phyloP scores from a whole-genome alignment of 768 basidiomycete genomes.

The Pleurotus ostreatus region DNA sequence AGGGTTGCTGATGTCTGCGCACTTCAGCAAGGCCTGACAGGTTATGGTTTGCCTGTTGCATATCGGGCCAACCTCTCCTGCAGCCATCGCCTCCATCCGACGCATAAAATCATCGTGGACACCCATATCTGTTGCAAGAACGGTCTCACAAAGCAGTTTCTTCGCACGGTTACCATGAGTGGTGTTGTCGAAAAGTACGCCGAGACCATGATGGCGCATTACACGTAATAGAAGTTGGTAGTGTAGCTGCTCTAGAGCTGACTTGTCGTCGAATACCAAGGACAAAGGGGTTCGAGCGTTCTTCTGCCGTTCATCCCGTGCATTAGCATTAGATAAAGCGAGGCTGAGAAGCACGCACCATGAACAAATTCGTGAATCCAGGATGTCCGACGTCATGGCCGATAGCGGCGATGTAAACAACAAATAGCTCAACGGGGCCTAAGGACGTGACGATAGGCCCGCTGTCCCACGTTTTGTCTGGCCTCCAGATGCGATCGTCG shows the following conservation, averaged over 20 bases:
- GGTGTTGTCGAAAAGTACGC: slow-evolving; percentile 58
- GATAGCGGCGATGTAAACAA: slow-evolving; percentile 86
- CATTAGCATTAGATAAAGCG: slow-evolving; percentile 3
- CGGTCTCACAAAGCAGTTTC: slow-evolving; percentile 72
- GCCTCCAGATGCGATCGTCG: slow-evolving; percentile 40
- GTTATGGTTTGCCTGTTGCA: slow-evolving; percentile 58
- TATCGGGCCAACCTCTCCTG: slow-evolving; percentile 28
- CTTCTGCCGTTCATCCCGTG: slow-evolving; percentile 50
- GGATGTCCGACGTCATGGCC: slow-evolving; percentile 99
- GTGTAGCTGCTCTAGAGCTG: slow-evolving; percentile 91
- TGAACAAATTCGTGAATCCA: slow-evolving; percentile 88
- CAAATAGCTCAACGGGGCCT: slow-evolving; percentile 71
- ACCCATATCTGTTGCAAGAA: slow-evolving; percentile 94
- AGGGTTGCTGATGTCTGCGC: slow-evolving; percentile 98
- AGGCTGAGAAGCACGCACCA: slow-evolving; percentile 52
- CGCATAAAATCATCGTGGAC: slow-evolving; percentile 84
- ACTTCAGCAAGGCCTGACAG: slow-evolving; percentile 92
- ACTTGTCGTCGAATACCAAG: slow-evolving; percentile 82
- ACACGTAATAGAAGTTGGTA: slow-evolving; percentile 75
- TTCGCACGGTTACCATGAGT: slow-evolving; percentile 48
- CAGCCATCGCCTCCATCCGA: slow-evolving; percentile 49
- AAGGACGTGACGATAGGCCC: slow-evolving; percentile 41
- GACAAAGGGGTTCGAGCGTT: slow-evolving; percentile 90
- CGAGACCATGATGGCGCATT: slow-evolving; percentile 78
- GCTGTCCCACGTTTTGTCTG: slow-evolving; percentile 30